phyloP scores from a whole-genome alignment of 2,329 filamentous ascomycete species.

The Monosporascus sp. region DNA sequence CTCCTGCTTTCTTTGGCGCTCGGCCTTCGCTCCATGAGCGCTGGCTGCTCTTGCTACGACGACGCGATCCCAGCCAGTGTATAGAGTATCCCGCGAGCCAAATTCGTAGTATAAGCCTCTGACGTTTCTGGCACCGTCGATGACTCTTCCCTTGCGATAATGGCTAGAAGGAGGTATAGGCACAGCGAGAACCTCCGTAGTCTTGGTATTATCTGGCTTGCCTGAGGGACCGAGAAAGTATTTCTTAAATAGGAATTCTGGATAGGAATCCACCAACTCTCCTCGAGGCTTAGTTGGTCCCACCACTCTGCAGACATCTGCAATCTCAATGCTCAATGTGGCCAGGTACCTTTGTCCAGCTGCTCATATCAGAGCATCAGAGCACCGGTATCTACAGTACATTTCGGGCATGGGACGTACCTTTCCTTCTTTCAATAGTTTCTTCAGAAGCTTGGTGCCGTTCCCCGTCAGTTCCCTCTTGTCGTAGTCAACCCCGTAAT shows the following conservation, averaged over 20 bases:
- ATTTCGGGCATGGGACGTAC: neutral
- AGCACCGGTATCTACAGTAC: neutral
- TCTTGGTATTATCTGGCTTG: conserved; percentile 10
- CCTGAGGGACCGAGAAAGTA: conserved; percentile 11
- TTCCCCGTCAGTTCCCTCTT: conserved; percentile 5
- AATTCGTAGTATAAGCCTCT: conserved; percentile 5
- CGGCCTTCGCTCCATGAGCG: neutral
- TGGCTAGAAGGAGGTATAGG: conserved; percentile 1
- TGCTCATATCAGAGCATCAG: conserved; percentile 1
- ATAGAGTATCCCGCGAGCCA: conserved; percentile 4
- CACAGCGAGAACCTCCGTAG: conserved; percentile 7
- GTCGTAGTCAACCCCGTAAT: conserved; percentile 11
- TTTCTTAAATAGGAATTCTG: conserved; percentile 6
- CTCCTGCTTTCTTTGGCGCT: neutral
- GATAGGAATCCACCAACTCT: conserved; percentile 1
- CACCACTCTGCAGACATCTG: conserved; percentile 13
- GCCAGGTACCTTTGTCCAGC: conserved; percentile 11
- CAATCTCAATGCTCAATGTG: conserved; percentile 6
- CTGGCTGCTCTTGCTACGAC: conserved; percentile 3
- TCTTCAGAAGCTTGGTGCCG: conserved; percentile 10
- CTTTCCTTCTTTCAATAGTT: conserved; percentile 6
- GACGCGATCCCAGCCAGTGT: conserved; percentile 8
- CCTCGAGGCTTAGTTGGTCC: conserved; percentile 5
- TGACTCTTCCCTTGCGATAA: neutral
- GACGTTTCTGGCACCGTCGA: conserved; percentile 1